Conservation (phyloP, 2,329 filamentous ascomycete species). For the Calonectria honghensis region DNA sequence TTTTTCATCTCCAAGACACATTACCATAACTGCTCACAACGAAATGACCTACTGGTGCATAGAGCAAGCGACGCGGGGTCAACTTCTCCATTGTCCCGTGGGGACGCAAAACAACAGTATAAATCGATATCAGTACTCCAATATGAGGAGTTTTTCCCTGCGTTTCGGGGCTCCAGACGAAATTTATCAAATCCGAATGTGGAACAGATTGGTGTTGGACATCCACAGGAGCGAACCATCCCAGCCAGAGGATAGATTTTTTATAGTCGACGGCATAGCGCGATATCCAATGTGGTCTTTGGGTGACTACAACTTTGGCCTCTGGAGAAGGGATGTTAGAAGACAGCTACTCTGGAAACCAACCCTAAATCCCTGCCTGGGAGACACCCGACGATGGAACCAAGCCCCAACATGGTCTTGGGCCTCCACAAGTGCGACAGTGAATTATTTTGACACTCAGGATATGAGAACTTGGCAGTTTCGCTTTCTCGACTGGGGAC, state of each 20-base stretch:
- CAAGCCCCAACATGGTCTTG: slow-evolving; percentile 25
- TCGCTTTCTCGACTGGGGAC: background rate
- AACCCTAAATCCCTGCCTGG: too few relatives aligned
- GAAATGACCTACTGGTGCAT: slow-evolving; percentile 17
- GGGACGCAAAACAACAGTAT: background rate
- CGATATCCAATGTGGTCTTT: background rate
- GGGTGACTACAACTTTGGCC: slow-evolving; percentile 11
- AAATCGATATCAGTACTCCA: background rate
- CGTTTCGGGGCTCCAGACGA: too few relatives aligned
- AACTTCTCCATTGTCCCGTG: background rate
- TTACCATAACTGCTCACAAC: slow-evolving; percentile 23
- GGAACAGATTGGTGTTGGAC: background rate
- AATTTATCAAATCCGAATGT: background rate
- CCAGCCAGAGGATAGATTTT: background rate
- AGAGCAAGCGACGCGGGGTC: background rate
- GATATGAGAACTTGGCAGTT: slow-evolving; percentile 7
- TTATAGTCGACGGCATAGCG: background rate
- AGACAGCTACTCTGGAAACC: background rate
- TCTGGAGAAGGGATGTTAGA: background rate
- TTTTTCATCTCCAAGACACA: slow-evolving; percentile 1
- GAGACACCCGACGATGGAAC: background rate
- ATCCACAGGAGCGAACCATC: background rate
- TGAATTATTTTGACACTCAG: accelerated
- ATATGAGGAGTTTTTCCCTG: too few relatives aligned
- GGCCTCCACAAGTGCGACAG: background rate